Base-by-base conservation (phyloP, 208 protist genomes). In the Crithidia brevicula region DNA sequence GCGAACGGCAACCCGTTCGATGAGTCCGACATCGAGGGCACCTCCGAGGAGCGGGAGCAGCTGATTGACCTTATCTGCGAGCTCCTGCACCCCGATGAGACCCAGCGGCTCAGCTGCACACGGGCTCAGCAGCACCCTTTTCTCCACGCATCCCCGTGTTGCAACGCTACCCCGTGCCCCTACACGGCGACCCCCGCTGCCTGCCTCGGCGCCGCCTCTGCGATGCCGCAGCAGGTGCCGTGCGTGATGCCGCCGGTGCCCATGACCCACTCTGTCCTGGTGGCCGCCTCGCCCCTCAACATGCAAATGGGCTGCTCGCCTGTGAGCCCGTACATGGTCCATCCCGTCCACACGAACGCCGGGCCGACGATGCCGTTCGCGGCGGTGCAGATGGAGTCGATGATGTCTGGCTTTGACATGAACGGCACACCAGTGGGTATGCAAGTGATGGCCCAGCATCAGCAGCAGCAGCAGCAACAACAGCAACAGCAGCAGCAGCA, bases 91-190 rank as follows among this genome's bases (percentile, higher is more conserved):
- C 88, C 88, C 20, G 85, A 96, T 65, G 82, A 85, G 59, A 49
- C 34, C 34, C 36, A 69, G 36, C 84, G 91, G 20, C 31, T 94
- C 15, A 81, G 72, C 50, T 94, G 91, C 86, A 54, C 67, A 13
- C 79, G 91, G 25, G 91, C 91, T 1, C 68, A 93, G 27, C 67
- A 65, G 15, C 88, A 96, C 67, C 61, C 79, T 0, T 94, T 94
- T 57, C 20, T 77, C 42, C 72, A 38, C 23, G n/a, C 18, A 8
- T 16, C 31, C 25, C 40, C 34, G 46, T 51, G 45, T 52, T 57
- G 69, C 71, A 56, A 58, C 42, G 34, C 67, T 1, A 69, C 71
- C 13, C 43, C 57, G 49, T 61, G 33, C 31, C 72, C 52, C 13
- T 60, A 46, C 50, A 64, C 54, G 25, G 52, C 57, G 1, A 68